A percentile compares a stretch with the other conserved stretches of the same genome.
These are phyloP conservation scores for Ogataea neopini DNA, from an alignment of 805 yeast species.

Conservation along the genomic window DNA sequence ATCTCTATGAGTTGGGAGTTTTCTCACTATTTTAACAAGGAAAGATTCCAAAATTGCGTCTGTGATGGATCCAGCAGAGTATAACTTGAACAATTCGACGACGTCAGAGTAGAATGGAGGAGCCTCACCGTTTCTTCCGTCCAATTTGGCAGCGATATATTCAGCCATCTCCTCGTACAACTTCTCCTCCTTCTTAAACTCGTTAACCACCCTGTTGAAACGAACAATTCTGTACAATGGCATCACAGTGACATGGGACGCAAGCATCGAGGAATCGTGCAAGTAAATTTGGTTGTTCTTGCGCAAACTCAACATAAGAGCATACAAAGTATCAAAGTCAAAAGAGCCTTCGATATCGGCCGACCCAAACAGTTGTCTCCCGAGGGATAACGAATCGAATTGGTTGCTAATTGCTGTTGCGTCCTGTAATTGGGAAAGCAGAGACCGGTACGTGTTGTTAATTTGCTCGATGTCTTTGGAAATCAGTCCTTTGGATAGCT, in stretches of 20 bases:
- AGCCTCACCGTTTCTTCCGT: background rate
- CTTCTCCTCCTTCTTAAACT: conserved; percentile 28
- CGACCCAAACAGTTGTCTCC: conserved; percentile 28
- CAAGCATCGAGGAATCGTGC: conserved; percentile 26
- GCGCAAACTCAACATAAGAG: conserved; percentile 50
- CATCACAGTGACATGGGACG: conserved; percentile 44
- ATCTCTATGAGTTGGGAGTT: conserved; percentile 32
- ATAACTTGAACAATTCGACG: conserved; percentile 51
- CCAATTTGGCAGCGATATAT: conserved; percentile 19
- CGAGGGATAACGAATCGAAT: conserved; percentile 29
- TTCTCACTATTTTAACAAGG: conserved; percentile 42
- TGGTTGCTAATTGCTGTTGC: conserved; percentile 31
- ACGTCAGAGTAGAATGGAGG: conserved; percentile 36
- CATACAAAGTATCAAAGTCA: conserved; percentile 37
- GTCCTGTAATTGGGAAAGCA: conserved; percentile 19
- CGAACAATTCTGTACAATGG: conserved; percentile 42
- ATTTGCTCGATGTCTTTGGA: conserved; percentile 22
- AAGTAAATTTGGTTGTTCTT: conserved; percentile 44
- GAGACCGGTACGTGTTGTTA: conserved; percentile 29
- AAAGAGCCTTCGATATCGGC: conserved; percentile 17
- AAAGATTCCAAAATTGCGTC: conserved; percentile 52
- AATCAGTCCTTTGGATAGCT: conserved; percentile 26
- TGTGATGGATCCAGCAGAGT: conserved; percentile 53
- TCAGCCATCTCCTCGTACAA: conserved; percentile 29
- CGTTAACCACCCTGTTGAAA: conserved; percentile 34